A percentile compares a stretch with the other conserved stretches of the same genome.
phyloP scores from a whole-genome alignment of 2,329 filamentous ascomycete genomes.

The Lasiodiplodia gonubiensis region DNA sequence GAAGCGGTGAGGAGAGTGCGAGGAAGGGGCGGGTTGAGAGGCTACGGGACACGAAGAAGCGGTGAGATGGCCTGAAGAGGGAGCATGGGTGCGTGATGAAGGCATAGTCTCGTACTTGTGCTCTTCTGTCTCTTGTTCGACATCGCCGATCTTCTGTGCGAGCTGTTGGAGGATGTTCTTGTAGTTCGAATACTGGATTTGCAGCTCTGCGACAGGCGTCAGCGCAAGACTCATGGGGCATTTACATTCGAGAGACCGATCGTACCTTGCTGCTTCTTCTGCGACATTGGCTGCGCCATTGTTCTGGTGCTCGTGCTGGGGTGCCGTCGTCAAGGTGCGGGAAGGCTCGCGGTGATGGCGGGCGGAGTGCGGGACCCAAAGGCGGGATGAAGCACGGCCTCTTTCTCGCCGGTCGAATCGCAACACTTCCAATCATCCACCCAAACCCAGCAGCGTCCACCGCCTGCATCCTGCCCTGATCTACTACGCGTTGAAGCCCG shows the following conservation, averaged over 20 bases:
- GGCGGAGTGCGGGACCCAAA: constrained; percentile 15
- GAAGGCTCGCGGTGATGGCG: constrained; percentile 16
- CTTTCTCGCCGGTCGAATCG: constrained; percentile 14
- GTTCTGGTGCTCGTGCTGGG: constrained; percentile 40
- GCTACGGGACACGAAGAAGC: constrained; percentile 31
- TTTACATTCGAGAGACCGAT: background rate
- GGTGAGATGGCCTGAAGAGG: constrained; percentile 33
- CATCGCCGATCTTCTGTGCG: constrained; percentile 94
- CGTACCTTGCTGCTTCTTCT: constrained; percentile 76
- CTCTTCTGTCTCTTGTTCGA: constrained; percentile 96
- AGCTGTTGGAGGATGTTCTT: constrained; percentile 83
- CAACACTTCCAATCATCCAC: constrained; percentile 12
- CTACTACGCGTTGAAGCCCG: background rate
- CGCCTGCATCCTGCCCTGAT: constrained; percentile 17
- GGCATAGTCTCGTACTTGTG: constrained; percentile 75
- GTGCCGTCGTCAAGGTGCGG: constrained; percentile 9
- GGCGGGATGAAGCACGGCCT: constrained; percentile 16
- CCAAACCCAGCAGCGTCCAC: background rate
- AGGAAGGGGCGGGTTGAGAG: constrained; percentile 25
- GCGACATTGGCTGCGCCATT: constrained; percentile 42
- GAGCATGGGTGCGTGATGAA: constrained; percentile 11
- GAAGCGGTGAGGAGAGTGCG: constrained; percentile 35
- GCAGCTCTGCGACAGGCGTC: constrained; percentile 66
- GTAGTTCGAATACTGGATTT: constrained; percentile 78
- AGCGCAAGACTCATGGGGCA: constrained; percentile 19